Conservation (phyloP, 305 asterid genomes). For the Andrographis paniculata region DNA sequence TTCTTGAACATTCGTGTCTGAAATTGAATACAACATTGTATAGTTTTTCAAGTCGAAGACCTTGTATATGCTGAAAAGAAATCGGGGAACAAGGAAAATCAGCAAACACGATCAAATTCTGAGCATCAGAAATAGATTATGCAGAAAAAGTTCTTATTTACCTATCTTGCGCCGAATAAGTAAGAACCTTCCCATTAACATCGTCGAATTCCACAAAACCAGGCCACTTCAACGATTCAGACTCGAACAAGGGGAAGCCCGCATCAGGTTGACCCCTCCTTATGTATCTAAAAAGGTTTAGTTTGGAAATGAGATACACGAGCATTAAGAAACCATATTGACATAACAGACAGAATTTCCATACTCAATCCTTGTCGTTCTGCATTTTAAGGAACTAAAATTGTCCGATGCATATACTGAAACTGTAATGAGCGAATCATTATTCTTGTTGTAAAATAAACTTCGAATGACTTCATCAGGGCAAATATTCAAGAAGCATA, state of each 20-base stretch:
- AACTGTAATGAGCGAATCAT: constrained; percentile 81
- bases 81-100: constrained; percentile 13
- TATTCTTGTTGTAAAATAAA: constrained; percentile 76
- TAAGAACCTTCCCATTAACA: constrained; percentile 84
- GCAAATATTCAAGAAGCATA: constrained; percentile 73
- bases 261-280: constrained; percentile 77
- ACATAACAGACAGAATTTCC: constrained; percentile 19
- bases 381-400: constrained; percentile 72
- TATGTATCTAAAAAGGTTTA: constrained; percentile 43
- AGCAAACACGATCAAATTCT: constrained; percentile 12
- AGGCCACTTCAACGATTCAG: constrained; percentile 87
- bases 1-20: constrained; percentile 70
- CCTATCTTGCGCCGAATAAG: constrained; percentile 87
- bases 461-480: constrained; percentile 87
- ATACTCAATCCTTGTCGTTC: constrained; percentile 83
- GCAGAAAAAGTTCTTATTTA: constrained; percentile 7
- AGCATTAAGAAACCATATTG: background rate
- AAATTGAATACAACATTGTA: constrained; percentile 67
- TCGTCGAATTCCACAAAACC: constrained; percentile 92
- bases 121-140: background rate
- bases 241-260: constrained; percentile 73
- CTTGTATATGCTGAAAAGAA: constrained; percentile 63
- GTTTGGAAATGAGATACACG: background rate
- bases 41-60: constrained; percentile 85
- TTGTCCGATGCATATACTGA: constrained; percentile 79